phyloP scores from a whole-genome alignment of 2,329 filamentous ascomycete species.

The Xylaria arbuscula region DNA sequence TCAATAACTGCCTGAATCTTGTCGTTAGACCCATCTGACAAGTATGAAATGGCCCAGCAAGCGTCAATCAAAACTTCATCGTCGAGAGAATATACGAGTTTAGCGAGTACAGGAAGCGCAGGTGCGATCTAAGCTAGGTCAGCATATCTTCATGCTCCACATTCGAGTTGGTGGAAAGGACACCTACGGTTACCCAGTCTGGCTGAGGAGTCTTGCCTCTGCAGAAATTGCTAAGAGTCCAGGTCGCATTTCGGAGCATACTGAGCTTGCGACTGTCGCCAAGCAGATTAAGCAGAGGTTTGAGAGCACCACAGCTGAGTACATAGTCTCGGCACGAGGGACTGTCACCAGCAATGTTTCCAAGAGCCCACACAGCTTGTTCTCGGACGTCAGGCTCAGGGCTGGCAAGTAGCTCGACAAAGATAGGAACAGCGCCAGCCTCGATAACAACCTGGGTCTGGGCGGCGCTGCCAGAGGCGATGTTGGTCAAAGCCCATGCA shows the following conservation, averaged over 20 bases:
- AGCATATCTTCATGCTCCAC: constrained; percentile 18
- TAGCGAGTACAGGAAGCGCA: constrained; percentile 92
- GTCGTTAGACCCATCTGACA: constrained; percentile 97
- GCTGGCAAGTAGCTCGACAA: constrained; percentile 94
- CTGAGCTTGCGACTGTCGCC: constrained; percentile 98
- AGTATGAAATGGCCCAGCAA: constrained; percentile 99
- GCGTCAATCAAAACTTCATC: constrained; percentile 98
- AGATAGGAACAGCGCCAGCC: constrained; percentile 97
- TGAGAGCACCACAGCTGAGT: constrained; percentile 87
- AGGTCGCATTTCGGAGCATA: constrained; percentile 98
- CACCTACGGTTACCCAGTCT: constrained; percentile 92
- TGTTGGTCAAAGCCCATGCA: constrained; percentile 99
- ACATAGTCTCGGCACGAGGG: constrained; percentile 98
- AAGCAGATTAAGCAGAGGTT: constrained; percentile 87
- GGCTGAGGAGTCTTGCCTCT: constrained; percentile 99
- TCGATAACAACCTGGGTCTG: constrained; percentile 99
- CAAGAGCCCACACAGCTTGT: constrained; percentile 97
- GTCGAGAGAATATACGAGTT: constrained; percentile 97
- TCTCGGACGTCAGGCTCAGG: constrained; percentile 97
- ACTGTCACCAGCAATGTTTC: constrained; percentile 99
- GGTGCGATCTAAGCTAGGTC: constrained; percentile 78
- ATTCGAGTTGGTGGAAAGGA: constrained; percentile 2
- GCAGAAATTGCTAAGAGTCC: constrained; percentile 99
- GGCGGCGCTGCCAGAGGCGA: constrained; percentile 94
- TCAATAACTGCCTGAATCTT: constrained; percentile 99